Percentiles rank a stretch among this genome's conserved stretches.
phyloP scores from a whole-genome alignment of 805 yeast species.

The Metschnikowia vanudenii region DNA sequence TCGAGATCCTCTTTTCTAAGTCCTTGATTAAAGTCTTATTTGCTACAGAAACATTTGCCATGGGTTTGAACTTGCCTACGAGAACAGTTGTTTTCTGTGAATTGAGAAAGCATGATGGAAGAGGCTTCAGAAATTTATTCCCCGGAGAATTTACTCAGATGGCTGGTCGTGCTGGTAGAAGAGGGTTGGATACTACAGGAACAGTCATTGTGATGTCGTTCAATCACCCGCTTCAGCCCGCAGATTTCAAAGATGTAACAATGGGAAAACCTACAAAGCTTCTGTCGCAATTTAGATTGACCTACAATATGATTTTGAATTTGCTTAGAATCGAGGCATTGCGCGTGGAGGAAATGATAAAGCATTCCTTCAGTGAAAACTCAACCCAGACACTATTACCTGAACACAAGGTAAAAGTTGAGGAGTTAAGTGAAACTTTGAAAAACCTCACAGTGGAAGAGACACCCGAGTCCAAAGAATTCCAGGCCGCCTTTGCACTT shows the following conservation, averaged over 20 bases:
- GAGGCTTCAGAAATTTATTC: conserved; percentile 69
- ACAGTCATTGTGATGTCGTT: conserved; percentile 92
- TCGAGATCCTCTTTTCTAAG: conserved; percentile 86
- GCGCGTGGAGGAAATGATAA: conserved; percentile 97
- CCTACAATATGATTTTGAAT: conserved; percentile 93
- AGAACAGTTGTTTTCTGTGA: conserved; percentile 92
- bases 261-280: conserved; percentile 89
- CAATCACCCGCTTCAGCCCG: conserved; percentile 55
- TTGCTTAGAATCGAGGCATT: conserved; percentile 89
- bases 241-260: conserved; percentile 73
- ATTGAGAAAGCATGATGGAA: conserved; percentile 87
- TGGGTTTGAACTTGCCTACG: conserved; percentile 96
- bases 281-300: conserved; percentile 87
- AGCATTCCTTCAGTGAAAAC: conserved; percentile 91
- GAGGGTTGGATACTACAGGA: conserved; percentile 92
- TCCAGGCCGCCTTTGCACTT: conserved; percentile 45
- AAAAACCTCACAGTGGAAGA: conserved; percentile 32
- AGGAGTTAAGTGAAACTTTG: conserved; percentile 50
- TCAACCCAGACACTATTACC: conserved; percentile 81
- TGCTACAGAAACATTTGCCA: conserved; percentile 98
- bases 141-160: conserved; percentile 99
- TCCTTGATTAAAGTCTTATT: conserved; percentile 85
- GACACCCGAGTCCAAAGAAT: conserved; percentile 38
- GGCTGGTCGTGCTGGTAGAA: conserved; percentile 98
- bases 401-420: conserved; percentile 71